These are phyloP conservation scores for Amanita thiersii DNA, from an alignment of 768 basidiomycete genomes.

Conservation along the genomic window DNA sequence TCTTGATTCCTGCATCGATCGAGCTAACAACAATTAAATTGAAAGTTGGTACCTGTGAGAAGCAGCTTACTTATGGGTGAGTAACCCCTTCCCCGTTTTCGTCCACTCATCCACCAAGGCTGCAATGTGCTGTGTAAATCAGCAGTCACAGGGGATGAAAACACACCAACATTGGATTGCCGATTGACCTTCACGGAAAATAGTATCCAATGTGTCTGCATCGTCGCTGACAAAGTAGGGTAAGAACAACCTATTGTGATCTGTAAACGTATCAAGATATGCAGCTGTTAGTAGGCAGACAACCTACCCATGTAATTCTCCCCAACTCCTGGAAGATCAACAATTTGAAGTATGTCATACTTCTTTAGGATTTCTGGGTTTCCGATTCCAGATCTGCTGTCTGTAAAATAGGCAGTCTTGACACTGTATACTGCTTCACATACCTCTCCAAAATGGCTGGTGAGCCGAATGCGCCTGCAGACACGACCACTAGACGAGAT, in stretches of 20 bases:
- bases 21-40: constrained; percentile 29
- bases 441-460: constrained; percentile 47
- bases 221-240: constrained; percentile 37
- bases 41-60: background rate
- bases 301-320: constrained; percentile 52
- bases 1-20: constrained; percentile 46
- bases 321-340: constrained; percentile 72
- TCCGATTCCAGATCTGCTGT: constrained; percentile 56
- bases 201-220: constrained; percentile 38
- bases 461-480: constrained; percentile 48
- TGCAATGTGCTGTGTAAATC: background rate
- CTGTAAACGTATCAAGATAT: constrained; percentile 16
- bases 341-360: constrained; percentile 37
- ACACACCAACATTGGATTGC: constrained; percentile 29
- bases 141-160: background rate
- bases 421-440: background rate
- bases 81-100: constrained; percentile 32
- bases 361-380: constrained; percentile 34
- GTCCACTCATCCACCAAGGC: constrained; percentile 20
- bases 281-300: background rate
- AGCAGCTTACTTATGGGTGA: constrained; percentile 44
- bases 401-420: background rate
- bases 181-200: constrained; percentile 31
- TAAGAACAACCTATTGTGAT: constrained; percentile 29
- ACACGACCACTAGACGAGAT: constrained; percentile 39